Evolutionary conservation across 2,329 filamentous ascomycete genomes (phyloP), one percentile per base, ranked within the genome.

Genomic region (Coniochaeta sp.): DNA sequence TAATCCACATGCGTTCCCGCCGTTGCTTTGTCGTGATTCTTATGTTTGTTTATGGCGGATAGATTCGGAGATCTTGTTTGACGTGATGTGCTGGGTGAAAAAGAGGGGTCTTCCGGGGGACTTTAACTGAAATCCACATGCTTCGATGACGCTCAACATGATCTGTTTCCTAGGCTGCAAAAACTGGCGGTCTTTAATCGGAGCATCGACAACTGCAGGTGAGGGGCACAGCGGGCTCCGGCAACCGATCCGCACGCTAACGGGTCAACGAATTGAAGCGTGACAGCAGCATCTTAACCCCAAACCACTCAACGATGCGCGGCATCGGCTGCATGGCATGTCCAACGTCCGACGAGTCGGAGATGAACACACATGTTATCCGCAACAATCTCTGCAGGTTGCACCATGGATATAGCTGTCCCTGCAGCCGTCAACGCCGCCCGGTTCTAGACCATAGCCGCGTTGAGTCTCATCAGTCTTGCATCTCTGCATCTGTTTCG

Each of bases 281-380:
- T 61, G 64, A 65, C 65, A 64, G 63, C 64, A 60, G 55, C 38
- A 47, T 33, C 6, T 43, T 54, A 33, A 33, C 22, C 16, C 34
- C 19, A 24, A 34, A 33, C 33, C 9, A n/a, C 19, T 50, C 17
- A 31, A 7, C 34, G 36, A 19, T 33, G 58, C 38, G 38, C 43
- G 43, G 62, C 47, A 44, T 59, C 43, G 63, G 65, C 65, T 63
- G 63, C 63, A 60, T 59, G 28, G 16, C 19, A 31, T 28, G 22
- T 22, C 44, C 34, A 58, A 57, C 52, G 28, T 55, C 50, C 57
- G 60, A 61, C 66, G 63, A 67, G 67, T 68, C 61, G 63, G 55
- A 64, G 59, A 58, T 52, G 62, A 62, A 69, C 67, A 68, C 66
- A 40, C 58, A 31, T 33, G 34, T 19, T 9, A 56, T 47, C 22